These are phyloP conservation scores for Penicillium parvum DNA, from an alignment of 495 filamentous ascomycete genomes.

Conservation along the genomic window DNA sequence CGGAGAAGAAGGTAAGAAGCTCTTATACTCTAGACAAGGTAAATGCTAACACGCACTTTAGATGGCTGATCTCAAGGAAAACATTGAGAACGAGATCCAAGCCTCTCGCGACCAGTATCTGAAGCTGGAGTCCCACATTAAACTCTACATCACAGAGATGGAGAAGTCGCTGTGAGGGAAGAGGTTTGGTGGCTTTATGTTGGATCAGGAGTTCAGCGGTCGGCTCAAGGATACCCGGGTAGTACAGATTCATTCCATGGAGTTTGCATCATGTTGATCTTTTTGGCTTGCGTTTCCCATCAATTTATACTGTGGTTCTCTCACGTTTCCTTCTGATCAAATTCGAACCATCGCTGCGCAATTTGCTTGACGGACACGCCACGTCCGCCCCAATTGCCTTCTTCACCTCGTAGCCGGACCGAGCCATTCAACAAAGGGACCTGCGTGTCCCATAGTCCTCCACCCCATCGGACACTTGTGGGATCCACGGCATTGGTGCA, in stretches of 20 bases:
- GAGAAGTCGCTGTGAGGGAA: slow-evolving; percentile 74
- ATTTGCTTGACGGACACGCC: slow-evolving; percentile 62
- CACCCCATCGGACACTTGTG: slow-evolving; percentile 26
- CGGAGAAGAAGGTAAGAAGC: slow-evolving; percentile 85
- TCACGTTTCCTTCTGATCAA: slow-evolving; percentile 28
- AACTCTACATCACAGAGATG: slow-evolving; percentile 97
- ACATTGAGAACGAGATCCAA: slow-evolving; percentile 89
- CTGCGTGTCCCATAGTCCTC: slow-evolving; percentile 47
- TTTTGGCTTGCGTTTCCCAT: slow-evolving; percentile 6
- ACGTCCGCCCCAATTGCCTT: slow-evolving; percentile 60
- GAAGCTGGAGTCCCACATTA: slow-evolving; percentile 95
- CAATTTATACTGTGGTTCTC: slow-evolving; percentile 4
- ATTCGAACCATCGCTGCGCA: slow-evolving; percentile 69
- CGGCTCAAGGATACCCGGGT: slow-evolving; percentile 43
- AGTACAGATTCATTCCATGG: slow-evolving; percentile 24
- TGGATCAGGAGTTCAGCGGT: slow-evolving; percentile 37
- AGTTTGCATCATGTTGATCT: slow-evolving; percentile 21
- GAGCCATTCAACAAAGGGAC: slow-evolving; percentile 63
- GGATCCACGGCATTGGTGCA: slow-evolving; percentile 30
- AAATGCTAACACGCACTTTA: slow-evolving; percentile 32
- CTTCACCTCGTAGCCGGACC: slow-evolving; percentile 48
- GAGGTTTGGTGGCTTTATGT: slow-evolving; percentile 20
- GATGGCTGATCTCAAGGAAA: slow-evolving; percentile 97
- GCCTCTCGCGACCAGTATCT: slow-evolving; percentile 85
- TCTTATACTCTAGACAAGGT: background rate